Conservation (phyloP, 2,329 filamentous ascomycete genomes). For the Fusarium continuum region DNA sequence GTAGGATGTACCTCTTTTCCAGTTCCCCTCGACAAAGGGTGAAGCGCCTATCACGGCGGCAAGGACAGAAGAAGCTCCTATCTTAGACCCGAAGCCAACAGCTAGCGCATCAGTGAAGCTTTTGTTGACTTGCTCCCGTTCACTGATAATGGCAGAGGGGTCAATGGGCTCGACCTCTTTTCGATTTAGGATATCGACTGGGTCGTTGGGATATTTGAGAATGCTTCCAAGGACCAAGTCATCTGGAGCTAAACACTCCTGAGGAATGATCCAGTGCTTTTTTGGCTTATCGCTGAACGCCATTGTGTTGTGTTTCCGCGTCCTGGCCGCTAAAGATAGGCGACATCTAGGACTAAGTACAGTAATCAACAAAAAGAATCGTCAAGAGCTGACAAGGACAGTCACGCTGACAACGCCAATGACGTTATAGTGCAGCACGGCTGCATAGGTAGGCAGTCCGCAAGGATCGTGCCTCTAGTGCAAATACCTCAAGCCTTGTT, state of each 20-base stretch:
- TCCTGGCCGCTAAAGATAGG: not conserved
- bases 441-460: not conserved
- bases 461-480: not conserved
- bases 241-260: constrained; percentile 11
- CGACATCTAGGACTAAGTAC: not conserved
- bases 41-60: constrained; percentile 20
- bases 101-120: constrained; percentile 16
- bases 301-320: not conserved
- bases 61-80: constrained; percentile 21
- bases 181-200: constrained; percentile 25
- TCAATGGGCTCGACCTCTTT: constrained; percentile 8
- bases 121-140: constrained; percentile 27
- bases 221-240: constrained; percentile 21
- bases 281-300: constrained; percentile 16
- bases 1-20: not conserved
- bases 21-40: constrained; percentile 12
- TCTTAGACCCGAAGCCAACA: constrained; percentile 7
- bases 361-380: not conserved
- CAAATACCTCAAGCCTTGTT: not conserved
- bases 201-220: constrained; percentile 20
- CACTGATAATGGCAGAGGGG: not conserved
- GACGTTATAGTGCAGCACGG: not conserved
- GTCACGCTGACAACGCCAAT: not conserved
- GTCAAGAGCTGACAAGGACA: not conserved
- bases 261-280: constrained; percentile 29